Percentiles rank a stretch among this genome's conserved stretches.
These are phyloP conservation scores for Phytophthora sansomeana DNA, from an alignment of 352 stramenopile genomes.

Conservation along the genomic window DNA sequence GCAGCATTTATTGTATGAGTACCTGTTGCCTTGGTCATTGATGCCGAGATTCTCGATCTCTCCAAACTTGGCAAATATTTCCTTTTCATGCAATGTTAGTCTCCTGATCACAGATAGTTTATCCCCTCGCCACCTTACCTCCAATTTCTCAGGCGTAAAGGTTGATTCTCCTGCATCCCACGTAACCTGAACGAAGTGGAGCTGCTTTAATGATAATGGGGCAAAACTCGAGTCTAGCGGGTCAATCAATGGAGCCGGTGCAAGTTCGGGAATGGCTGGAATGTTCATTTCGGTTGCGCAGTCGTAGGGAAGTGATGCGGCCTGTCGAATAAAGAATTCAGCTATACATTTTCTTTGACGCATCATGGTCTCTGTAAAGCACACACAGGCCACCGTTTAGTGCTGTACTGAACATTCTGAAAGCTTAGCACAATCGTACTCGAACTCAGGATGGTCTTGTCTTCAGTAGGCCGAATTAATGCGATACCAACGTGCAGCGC, in stretches of 20 bases:
- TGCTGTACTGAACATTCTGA: neutral
- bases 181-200: constrained; percentile 50
- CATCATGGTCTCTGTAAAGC: constrained; percentile 29
- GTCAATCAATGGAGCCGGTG: constrained; percentile 2
- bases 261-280: constrained; percentile 37
- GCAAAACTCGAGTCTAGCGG: neutral
- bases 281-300: constrained; percentile 46
- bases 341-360: constrained; percentile 49
- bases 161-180: constrained; percentile 34
- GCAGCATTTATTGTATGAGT: neutral
- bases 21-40: constrained; percentile 42
- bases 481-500: constrained; percentile 49
- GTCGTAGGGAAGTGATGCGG: constrained; percentile 51
- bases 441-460: constrained; percentile 23
- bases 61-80: constrained; percentile 42
- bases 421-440: constrained; percentile 40
- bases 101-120: neutral
- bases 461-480: constrained; percentile 52
- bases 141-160: constrained; percentile 35
- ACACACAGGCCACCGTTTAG: neutral
- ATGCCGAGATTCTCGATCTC: constrained; percentile 37
- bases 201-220: constrained; percentile 3
- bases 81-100: constrained; percentile 8
- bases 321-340: constrained; percentile 61
- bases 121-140: constrained; percentile 20